Evolutionary conservation across 2,329 filamentous ascomycete species (phyloP).

Genomic region (Trichoderma aggressivum): DNA sequence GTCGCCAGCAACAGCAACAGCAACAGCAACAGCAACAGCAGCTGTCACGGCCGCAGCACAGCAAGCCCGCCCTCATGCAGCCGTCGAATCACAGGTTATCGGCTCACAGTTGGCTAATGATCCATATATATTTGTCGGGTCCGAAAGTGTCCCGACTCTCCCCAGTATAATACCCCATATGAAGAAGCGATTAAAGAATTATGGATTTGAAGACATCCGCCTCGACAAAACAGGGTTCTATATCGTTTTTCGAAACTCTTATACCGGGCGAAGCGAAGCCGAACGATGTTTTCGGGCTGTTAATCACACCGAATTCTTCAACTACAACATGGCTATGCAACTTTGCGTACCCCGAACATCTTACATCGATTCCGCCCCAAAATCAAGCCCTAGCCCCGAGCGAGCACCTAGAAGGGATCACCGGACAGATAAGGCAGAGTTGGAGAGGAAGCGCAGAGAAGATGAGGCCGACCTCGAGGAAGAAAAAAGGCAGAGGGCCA

Average conservation of each 20-base stretch:
- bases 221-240: constrained; percentile 87
- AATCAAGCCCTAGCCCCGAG: constrained; percentile 37
- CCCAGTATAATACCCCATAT: constrained; percentile 83
- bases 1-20: neutral
- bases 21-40: constrained; percentile 28
- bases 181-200: constrained; percentile 82
- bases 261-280: constrained; percentile 73
- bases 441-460: constrained; percentile 63
- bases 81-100: constrained; percentile 65
- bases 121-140: constrained; percentile 89
- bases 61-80: constrained; percentile 36
- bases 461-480: constrained; percentile 81
- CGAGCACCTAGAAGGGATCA: constrained; percentile 25
- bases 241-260: constrained; percentile 80
- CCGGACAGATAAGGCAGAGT: constrained; percentile 59
- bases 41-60: constrained; percentile 24
- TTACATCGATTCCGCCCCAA: constrained; percentile 27
- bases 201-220: constrained; percentile 75
- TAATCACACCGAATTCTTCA: constrained; percentile 83
- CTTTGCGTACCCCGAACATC: constrained; percentile 46
- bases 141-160: constrained; percentile 82
- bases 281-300: constrained; percentile 75
- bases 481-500: constrained; percentile 82
- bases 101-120: constrained; percentile 68
- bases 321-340: constrained; percentile 87